Evolutionary conservation across 495 filamentous ascomycete species (phyloP).

Genomic region (Penicillium lividum): DNA sequence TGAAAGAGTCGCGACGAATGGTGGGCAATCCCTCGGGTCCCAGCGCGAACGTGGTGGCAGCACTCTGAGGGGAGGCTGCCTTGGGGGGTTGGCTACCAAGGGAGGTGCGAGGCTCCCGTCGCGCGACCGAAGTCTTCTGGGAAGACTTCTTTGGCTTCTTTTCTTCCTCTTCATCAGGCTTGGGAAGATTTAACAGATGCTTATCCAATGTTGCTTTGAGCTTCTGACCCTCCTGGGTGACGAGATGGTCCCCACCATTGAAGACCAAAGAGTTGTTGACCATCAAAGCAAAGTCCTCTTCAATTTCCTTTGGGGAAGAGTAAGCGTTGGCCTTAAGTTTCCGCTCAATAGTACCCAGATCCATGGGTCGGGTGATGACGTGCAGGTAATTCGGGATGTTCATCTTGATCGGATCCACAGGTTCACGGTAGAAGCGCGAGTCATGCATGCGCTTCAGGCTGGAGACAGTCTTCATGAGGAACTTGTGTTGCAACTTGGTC

Average conservation of each 20-base stretch:
- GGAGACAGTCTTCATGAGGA: constrained; percentile 54
- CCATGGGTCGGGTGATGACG: constrained; percentile 76
- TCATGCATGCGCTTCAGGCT: constrained; percentile 81
- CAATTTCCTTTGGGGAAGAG: constrained; percentile 59
- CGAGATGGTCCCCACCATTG: constrained; percentile 75
- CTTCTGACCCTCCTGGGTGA: constrained; percentile 62
- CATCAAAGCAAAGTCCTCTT: constrained; percentile 72
- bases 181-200: constrained; percentile 53
- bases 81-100: constrained; percentile 38
- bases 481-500: constrained; percentile 59
- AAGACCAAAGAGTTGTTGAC: constrained; percentile 74
- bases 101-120: constrained; percentile 55
- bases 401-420: constrained; percentile 68
- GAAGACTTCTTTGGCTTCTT: constrained; percentile 60
- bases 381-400: constrained; percentile 71
- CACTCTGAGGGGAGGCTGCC: constrained; percentile 50
- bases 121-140: constrained; percentile 51
- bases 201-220: constrained; percentile 63
- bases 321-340: constrained; percentile 75
- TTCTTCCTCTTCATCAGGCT: constrained; percentile 57
- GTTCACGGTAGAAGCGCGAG: constrained; percentile 67
- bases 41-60: constrained; percentile 69
- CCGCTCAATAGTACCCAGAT: constrained; percentile 77
- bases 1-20: constrained; percentile 86
- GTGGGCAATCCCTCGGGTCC: constrained; percentile 81